Evolutionary conservation across 2,329 filamentous ascomycete genomes (phyloP).

Genomic region (Botrytis squamosa): DNA sequence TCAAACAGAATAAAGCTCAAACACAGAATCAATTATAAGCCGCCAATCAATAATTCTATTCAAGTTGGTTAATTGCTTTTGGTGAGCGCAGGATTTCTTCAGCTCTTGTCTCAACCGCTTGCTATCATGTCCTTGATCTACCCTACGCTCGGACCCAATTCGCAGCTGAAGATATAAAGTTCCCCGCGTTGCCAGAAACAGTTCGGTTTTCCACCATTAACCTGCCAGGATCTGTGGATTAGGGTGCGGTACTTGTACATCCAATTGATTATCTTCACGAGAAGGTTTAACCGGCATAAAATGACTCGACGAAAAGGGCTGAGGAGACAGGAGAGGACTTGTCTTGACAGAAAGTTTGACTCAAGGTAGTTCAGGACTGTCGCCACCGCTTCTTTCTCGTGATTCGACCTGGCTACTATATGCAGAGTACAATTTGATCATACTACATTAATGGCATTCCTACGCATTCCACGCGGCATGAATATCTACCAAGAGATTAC

Average conservation of each 20-base stretch:
- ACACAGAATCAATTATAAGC: no score
- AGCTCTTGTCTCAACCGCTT: background rate
- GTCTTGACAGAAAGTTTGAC: background rate
- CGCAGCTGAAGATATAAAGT: background rate
- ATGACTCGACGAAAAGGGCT: background rate
- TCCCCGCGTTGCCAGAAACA: conserved; percentile 13
- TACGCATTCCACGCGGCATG: background rate
- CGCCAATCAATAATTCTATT: no score
- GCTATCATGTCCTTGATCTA: background rate
- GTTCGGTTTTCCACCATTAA: conserved; percentile 10
- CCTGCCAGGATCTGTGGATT: background rate
- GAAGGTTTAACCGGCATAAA: background rate
- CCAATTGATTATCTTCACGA: background rate
- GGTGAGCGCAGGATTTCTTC: background rate
- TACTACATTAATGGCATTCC: no score
- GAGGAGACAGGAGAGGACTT: background rate
- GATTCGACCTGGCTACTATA: background rate
- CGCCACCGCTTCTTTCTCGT: background rate
- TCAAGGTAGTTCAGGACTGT: background rate
- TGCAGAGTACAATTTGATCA: background rate
- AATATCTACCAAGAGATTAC: background rate
- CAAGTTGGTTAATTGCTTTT: background rate
- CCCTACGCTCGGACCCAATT: background rate
- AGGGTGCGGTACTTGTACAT: background rate
- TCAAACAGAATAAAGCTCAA: no score